Evolutionary conservation across 768 basidiomycete species (phyloP), one percentile per base, ranked within the genome.

Genomic region (Rhizopogon salebrosus): DNA sequence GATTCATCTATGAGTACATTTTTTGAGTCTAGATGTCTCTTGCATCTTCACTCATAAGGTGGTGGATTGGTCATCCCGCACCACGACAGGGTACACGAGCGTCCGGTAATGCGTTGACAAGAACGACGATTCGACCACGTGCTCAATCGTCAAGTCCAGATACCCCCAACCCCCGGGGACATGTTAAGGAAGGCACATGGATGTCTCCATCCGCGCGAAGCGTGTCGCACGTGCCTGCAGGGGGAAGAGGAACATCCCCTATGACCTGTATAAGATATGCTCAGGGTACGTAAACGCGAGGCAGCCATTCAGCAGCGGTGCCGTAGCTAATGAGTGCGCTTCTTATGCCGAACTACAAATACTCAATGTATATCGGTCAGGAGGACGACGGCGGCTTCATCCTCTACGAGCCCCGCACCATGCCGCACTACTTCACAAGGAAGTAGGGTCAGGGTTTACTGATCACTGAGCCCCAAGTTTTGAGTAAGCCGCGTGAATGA

Each of bases 301-400:
- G 27, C 20, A 31, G 14, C 8, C 13, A 46, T 22, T 22, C 20
- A 8, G 13, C 16, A 1, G 31, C 31, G 20, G 14, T 31, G 43
- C 4, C 18, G 16, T 23, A 7, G 40, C n/a, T n/a, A n/a, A n/a
- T 41, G 23, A 31, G 40, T 24, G 23, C 23, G 14, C 8, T 4
- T 24, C 16, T 41, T 13, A 11, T 16, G 14, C 23, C 3, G 16
- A 41, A 24, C 18, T 9, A 7, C 4, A 40, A 18, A 31, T 4
- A 31, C 29, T 46, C 45, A 31, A 16, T 14, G 20, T 31, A n/a
- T 26, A 22, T 4, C 26, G n/a, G 29, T 35, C 29, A 48, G 8
- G 64, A n/a, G 64, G 60, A 60, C 23, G 69, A 74, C 39, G 64
- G 62, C 36, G 73, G 69, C 1, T 64, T 70, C 49, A 60, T 65